phyloP scores from a whole-genome alignment of 148 eudicot species.

The Limonium bicolor region DNA sequence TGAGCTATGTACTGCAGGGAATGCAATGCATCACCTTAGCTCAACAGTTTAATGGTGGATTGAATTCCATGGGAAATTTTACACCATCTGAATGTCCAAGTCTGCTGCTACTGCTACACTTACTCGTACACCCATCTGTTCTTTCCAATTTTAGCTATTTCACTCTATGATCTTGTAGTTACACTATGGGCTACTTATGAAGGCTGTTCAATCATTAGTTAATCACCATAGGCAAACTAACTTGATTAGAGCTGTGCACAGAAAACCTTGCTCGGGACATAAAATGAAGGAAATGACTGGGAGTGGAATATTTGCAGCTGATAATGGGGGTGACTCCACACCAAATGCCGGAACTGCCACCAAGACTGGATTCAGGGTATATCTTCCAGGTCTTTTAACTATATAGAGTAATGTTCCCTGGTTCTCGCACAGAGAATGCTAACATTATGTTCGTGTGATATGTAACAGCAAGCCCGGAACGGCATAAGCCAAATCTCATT shows the following conservation, averaged over 20 bases:
- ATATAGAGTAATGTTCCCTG: neutral
- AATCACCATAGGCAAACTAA: too few species aligned
- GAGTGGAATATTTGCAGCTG: conserved; percentile 58
- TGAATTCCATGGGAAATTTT: too few species aligned
- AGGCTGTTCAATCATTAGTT: too few species aligned
- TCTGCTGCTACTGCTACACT: too few species aligned
- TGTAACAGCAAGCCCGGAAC: conserved; percentile 54
- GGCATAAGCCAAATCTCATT: conserved; percentile 89
- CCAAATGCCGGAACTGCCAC: conserved; percentile 29
- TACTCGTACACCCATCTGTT: too few species aligned
- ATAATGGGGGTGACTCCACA: conserved; percentile 32
- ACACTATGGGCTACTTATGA: too few species aligned
- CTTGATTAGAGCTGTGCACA: conserved; percentile 7
- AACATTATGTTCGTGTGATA: neutral
- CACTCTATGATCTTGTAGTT: too few species aligned
- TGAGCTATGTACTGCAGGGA: too few species aligned
- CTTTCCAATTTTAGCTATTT: too few species aligned
- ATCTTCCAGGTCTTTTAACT: neutral
- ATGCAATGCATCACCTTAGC: too few species aligned
- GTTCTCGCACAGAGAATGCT: neutral
- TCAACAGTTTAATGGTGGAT: too few species aligned
- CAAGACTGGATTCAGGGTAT: conserved; percentile 71
- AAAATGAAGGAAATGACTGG: conserved; percentile 87
- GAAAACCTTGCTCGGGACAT: conserved; percentile 82
- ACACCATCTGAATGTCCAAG: too few species aligned